phyloP scores from a whole-genome alignment of 2,329 filamentous ascomycete species.

The Penicillium brevicompactum region DNA sequence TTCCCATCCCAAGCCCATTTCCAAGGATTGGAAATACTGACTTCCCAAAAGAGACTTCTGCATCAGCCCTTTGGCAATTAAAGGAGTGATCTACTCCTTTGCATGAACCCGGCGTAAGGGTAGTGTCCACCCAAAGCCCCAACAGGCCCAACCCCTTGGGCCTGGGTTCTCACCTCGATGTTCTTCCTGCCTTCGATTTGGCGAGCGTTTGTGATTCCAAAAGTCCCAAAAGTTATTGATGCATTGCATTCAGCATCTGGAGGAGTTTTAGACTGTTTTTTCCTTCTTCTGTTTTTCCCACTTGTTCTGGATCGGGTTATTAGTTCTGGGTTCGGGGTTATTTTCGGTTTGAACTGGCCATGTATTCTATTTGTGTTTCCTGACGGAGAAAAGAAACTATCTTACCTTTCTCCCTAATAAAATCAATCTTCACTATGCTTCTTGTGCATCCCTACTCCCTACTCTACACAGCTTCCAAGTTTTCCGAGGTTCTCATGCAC shows the following conservation, averaged over 20 bases:
- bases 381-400: background rate
- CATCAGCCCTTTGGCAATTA: slow-evolving; percentile 1
- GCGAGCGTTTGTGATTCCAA: slow-evolving; percentile 14
- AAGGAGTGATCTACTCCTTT: slow-evolving; percentile 5
- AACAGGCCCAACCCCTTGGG: slow-evolving; percentile 3
- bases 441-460: background rate
- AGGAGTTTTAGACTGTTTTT: slow-evolving; percentile 14
- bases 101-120: slow-evolving; percentile 17
- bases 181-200: slow-evolving; percentile 12
- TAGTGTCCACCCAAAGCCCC: slow-evolving; percentile 5
- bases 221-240: slow-evolving; percentile 20
- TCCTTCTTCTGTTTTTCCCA: background rate
- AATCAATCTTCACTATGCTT: background rate
- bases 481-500: background rate
- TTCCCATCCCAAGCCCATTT: background rate
- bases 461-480: no score
- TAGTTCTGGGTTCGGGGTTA: background rate
- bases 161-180: background rate
- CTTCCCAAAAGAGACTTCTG: background rate
- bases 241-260: slow-evolving; percentile 18
- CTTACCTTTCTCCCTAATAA: no score
- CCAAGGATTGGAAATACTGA: slow-evolving; percentile 1
- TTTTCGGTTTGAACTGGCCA: background rate
- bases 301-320: slow-evolving; percentile 1
- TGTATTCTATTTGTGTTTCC: slow-evolving; percentile 1